These are phyloP conservation scores for Fonsecaea pugnacius DNA, from an alignment of 2,329 filamentous ascomycete species.

Conservation along the genomic window DNA sequence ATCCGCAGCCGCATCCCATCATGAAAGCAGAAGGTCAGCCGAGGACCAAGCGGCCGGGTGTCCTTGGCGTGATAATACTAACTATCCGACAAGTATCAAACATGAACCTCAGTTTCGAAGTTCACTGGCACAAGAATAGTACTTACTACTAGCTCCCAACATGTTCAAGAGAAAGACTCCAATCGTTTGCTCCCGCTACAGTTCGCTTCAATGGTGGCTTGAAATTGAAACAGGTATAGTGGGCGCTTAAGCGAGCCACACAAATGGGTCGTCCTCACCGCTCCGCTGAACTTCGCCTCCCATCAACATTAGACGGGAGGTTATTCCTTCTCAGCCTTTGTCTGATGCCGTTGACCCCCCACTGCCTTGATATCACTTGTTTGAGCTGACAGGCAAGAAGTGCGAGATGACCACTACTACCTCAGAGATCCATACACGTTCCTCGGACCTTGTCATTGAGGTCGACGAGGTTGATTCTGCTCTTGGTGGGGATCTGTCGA, in stretches of 20 bases:
- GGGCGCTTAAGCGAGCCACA: conserved; percentile 1
- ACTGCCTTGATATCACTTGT: neutral
- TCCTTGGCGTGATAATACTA: neutral
- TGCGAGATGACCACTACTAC: neutral
- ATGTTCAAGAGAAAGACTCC: neutral
- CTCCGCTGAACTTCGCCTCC: neutral
- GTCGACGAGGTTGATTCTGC: conserved; percentile 21
- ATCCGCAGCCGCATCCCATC: no score
- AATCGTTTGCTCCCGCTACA: neutral
- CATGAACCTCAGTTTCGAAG: neutral
- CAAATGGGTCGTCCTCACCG: neutral
- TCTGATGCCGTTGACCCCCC: no score
- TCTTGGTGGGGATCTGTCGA: conserved; percentile 19
- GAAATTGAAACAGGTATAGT: neutral
- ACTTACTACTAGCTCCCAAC: no score
- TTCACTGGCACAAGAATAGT: neutral
- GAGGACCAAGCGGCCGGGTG: neutral
- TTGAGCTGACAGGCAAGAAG: neutral
- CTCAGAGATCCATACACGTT: neutral
- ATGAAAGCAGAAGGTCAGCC: neutral
- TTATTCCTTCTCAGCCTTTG: neutral
- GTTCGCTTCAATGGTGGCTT: neutral
- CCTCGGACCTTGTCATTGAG: conserved; percentile 7
- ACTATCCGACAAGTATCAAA: neutral
- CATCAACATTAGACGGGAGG: neutral